Base-by-base conservation (phyloP, 2,329 filamentous ascomycete species). In the Ophiosphaerella korrae region DNA sequence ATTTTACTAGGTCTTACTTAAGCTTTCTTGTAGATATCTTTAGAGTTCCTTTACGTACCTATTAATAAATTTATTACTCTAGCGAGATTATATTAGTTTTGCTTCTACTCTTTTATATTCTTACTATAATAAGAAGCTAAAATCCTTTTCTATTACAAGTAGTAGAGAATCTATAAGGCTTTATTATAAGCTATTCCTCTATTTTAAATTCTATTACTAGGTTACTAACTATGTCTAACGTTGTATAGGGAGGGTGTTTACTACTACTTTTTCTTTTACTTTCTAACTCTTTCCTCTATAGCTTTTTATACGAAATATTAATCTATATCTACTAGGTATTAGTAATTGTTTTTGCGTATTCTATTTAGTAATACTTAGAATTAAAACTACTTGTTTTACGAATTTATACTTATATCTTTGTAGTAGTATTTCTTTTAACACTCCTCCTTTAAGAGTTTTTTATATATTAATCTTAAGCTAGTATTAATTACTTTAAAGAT, bases 21-120 rank as follows among this genome's bases (percentile, higher is more conserved):
- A 48, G 45, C 45, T 48, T 48, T 41, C 35, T 35, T 8, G 45
- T 26, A 34, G 35, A 48, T 48, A n/a, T 48, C 9, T 29, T 48
- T 41, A 26, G 45, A 24, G 13, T 48, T 3, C 9, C 45, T 14
- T 32, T 48, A 41, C 18, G 6, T 26, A 48, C 45, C 16, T 48
- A 41, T 41, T 26, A 26, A 18, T 9, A 29, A 31, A 29, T 48
- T 31, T 26, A 48, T 48, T 26, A 26, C 24, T 21, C 34, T 21
- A 9, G 16, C 24, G 24, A 24, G 21, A 36, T 32, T 16, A 41
- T 46, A 24, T 39, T 24, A 23, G 5, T 29, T 35, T 21, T 31
- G 11, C 14, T 29, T 35, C 24, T 26, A 5, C 5, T 26, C 24
- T 26, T 26, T 8, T 26, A 26, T 26, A 26, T 26, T 5, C 24